These are phyloP conservation scores for Epichloe coenophiala DNA, from an alignment of 2,329 filamentous ascomycete genomes.

Conservation along the genomic window DNA sequence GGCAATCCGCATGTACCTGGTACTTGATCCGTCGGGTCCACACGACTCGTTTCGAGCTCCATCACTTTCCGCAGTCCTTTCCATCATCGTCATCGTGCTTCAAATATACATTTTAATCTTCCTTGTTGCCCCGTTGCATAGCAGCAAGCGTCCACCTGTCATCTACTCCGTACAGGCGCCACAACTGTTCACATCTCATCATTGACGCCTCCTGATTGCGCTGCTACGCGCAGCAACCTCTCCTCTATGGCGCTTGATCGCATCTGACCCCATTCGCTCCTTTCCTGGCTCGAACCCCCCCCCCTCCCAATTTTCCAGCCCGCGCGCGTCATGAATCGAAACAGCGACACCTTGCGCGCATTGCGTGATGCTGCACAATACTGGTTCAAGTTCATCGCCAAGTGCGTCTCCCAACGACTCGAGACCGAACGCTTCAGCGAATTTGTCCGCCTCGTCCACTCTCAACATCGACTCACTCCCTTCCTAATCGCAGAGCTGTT, in stretches of 20 bases:
- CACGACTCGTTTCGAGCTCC: too few relatives aligned
- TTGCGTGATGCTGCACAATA: constrained; percentile 20
- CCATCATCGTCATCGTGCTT: too few relatives aligned
- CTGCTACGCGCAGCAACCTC: constrained; percentile 5
- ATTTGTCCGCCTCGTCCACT: constrained; percentile 34
- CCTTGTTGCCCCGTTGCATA: not conserved
- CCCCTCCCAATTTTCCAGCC: not conserved
- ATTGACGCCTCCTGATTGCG: not conserved
- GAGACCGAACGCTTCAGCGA: constrained; percentile 38
- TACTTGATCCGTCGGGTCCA: too few relatives aligned
- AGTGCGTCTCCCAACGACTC: constrained; percentile 37
- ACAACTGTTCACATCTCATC: not conserved
- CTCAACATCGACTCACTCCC: constrained; percentile 38
- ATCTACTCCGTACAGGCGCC: not conserved
- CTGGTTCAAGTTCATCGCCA: constrained; percentile 38
- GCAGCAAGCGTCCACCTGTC: not conserved
- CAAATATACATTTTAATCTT: too few relatives aligned
- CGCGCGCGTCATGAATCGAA: constrained; percentile 14
- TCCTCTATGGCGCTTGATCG: constrained; percentile 2
- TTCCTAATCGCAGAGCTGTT: constrained; percentile 42
- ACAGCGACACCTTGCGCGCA: constrained; percentile 9
- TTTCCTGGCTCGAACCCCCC: not conserved
- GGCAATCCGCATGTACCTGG: too few relatives aligned
- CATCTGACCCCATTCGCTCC: constrained; percentile 1
- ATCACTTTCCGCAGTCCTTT: too few relatives aligned